Base-by-base conservation (phyloP, 2,329 filamentous ascomycete genomes). In the Ceratocystis destructans region DNA sequence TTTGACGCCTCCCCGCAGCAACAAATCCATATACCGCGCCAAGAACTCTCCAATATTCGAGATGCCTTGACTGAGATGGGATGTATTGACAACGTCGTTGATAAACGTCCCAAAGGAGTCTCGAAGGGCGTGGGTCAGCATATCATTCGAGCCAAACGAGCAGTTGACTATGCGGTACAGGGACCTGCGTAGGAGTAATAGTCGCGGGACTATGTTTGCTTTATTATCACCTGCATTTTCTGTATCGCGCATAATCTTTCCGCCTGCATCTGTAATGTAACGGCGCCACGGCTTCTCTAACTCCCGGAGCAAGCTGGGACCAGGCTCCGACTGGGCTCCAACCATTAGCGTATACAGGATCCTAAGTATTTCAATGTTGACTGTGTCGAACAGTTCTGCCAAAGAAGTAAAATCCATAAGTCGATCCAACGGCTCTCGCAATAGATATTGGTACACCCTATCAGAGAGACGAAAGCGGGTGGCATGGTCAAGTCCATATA, bases 41-140 rank as follows among this genome's bases (percentile, higher is more conserved):
- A 96, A 95, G 92, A 97, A 96, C 78, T 99, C 94, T 62, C 93
- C 94, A 15, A 96, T 90, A 79, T 96, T 97, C 20, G 91, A 90
- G 66, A 92, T 95, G 66, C 91, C 87, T 0, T 89, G 90, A 64
- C 85, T 84, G 83, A 88, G 93, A 3, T 84, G 86, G 3, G 85
- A 79, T 6, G 83, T 81, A 1, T 83, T 85, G 72, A 87, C 88
- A 73, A 87, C 87, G 74, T 94, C 89, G 74, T 99, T 99, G 80
- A 99, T 96, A 71, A 97, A 96, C 0, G 80, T 82, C 64, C 89
- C 87, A 73, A 99, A 97, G 0, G 90, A 83, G 71, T 96, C 90
- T 66, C 94, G 84, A 70, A 99, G 80, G 10, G 82, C 84, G 74
- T 92, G 88, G 0, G 86, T 82, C 62, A 97, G 85, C 25, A 84